Conservation (phyloP, 768 basidiomycete species). For the Pleurotus platypus region DNA sequence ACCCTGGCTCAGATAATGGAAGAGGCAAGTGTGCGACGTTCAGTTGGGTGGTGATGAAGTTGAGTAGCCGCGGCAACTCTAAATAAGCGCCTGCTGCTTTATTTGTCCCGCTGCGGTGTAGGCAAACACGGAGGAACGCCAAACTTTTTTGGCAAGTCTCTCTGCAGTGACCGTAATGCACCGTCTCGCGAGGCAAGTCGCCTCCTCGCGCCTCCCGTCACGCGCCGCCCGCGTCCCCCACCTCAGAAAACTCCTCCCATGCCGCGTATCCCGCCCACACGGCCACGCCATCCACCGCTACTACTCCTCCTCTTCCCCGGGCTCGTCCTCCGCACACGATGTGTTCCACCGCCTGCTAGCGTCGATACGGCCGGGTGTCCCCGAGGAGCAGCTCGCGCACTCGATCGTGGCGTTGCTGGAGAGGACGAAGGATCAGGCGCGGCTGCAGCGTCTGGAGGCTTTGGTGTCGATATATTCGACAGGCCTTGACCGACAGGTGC, state of each 20-base stretch:
- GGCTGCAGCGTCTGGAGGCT: conserved; percentile 4
- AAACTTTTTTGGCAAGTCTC: too few relatives aligned
- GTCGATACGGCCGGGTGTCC: conserved; percentile 16
- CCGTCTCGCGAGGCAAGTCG: conserved; percentile 3
- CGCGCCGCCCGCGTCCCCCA: not conserved
- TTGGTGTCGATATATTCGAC: conserved; percentile 1
- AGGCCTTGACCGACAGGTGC: not conserved
- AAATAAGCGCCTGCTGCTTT: too few relatives aligned
- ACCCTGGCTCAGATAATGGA: too few relatives aligned
- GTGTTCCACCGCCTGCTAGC: conserved; percentile 19
- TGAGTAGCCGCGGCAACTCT: too few relatives aligned
- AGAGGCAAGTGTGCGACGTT: too few relatives aligned
- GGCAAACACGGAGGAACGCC: too few relatives aligned
- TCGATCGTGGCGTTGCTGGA: conserved; percentile 15
- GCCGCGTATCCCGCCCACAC: not conserved
- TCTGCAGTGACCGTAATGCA: conserved; percentile 4
- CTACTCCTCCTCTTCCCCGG: conserved; percentile 16
- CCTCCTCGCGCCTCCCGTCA: not conserved
- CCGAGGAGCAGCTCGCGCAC: conserved; percentile 17
- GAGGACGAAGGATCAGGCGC: conserved; percentile 9
- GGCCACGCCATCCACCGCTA: conserved; percentile 17
- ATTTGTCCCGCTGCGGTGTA: too few relatives aligned
- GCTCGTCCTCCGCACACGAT: conserved; percentile 5
- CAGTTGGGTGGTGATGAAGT: too few relatives aligned
- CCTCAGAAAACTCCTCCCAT: not conserved